Evolutionary conservation across 2,329 filamentous ascomycete genomes (phyloP).

Genomic region (Fusarium pseudoanthophilum): DNA sequence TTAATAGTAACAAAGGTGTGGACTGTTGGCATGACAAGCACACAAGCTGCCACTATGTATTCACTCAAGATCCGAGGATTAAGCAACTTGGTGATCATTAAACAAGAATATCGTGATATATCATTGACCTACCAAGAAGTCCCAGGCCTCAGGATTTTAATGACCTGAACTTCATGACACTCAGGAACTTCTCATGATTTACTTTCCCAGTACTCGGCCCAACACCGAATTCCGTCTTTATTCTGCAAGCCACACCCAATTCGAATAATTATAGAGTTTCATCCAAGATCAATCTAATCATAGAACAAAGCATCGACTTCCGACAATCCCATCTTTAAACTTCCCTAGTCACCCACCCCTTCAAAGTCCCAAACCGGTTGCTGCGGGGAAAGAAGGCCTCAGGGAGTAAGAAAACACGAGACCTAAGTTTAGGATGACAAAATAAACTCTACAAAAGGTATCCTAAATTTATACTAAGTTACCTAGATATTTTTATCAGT

Average conservation of each 20-base stretch:
- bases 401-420: too few species aligned
- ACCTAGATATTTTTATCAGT: too few species aligned
- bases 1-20: neutral
- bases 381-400: conserved; percentile 17
- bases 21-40: neutral
- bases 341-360: conserved; percentile 24
- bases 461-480: too few species aligned
- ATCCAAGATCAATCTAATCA: neutral
- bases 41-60: neutral
- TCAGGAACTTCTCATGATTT: neutral
- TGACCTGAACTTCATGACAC: neutral
- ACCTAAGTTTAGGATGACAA: too few species aligned
- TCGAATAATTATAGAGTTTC: neutral
- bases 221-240: neutral
- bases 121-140: neutral
- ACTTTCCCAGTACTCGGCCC: neutral
- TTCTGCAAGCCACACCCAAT: neutral
- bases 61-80: neutral
- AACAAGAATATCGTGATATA: neutral
- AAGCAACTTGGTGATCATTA: neutral
- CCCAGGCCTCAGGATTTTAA: too few species aligned
- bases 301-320: conserved; percentile 24
- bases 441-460: too few species aligned
- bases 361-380: neutral
- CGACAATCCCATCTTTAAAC: conserved; percentile 18